Evolutionary conservation across 148 eudicot genomes (phyloP).

Genomic region (Camellia granthamiana): DNA sequence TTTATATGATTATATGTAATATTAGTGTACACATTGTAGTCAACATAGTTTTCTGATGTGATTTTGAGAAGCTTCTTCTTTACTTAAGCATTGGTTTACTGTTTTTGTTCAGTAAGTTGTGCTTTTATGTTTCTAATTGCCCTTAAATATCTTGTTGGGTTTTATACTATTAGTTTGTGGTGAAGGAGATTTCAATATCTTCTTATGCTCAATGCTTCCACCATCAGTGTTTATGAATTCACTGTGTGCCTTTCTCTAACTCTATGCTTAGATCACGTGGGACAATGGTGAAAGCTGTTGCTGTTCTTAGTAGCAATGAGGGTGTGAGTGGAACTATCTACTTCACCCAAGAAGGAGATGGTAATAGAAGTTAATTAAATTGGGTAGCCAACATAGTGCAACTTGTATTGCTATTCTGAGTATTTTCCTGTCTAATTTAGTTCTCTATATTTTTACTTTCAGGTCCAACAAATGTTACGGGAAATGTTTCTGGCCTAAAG

Average conservation of each 20-base stretch:
- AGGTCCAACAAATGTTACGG: constrained; percentile 80
- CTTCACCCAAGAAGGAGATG: constrained; percentile 76
- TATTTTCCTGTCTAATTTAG: neutral
- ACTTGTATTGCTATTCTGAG: neutral
- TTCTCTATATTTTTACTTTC: constrained; percentile 1
- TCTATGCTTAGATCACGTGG: constrained; percentile 44
- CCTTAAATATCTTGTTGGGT: neutral
- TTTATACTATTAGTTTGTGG: neutral
- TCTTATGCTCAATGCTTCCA: neutral
- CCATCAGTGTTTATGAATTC: neutral
- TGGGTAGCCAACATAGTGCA: neutral
- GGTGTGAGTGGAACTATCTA: constrained; percentile 75
- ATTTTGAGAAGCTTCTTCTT: neutral
- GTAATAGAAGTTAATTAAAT: constrained; percentile 30
- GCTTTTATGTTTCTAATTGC: neutral
- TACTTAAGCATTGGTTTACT: neutral
- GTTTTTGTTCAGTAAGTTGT: neutral
- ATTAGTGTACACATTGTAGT: too few species aligned
- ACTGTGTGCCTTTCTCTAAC: neutral
- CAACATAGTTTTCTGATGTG: neutral
- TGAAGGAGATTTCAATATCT: neutral
- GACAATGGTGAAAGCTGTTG: constrained; percentile 82
- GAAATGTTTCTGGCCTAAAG: constrained; percentile 68
- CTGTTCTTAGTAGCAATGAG: constrained; percentile 56
- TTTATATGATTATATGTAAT: too few species aligned